Conservation (phyloP, 2,329 filamentous ascomycete species). For the Penicillium hesseltinei region DNA sequence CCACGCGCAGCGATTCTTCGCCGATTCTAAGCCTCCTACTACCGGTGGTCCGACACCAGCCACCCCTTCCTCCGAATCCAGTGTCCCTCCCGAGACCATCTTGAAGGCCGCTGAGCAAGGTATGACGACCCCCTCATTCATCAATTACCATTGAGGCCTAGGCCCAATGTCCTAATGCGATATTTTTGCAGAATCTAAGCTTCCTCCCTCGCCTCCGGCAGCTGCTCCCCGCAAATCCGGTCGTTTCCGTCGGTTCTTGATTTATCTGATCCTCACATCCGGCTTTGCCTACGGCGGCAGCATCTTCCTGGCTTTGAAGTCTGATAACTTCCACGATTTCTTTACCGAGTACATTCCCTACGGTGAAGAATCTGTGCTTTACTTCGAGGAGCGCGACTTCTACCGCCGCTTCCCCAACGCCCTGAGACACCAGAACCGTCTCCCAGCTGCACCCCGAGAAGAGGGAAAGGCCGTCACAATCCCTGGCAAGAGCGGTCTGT, state of each 20-base stretch:
- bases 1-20: slow-evolving; percentile 48
- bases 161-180: slow-evolving; percentile 31
- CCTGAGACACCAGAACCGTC: slow-evolving; percentile 47
- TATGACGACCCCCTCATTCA: slow-evolving; percentile 19
- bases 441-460: slow-evolving; percentile 39
- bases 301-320: slow-evolving; percentile 87
- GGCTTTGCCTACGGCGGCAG: slow-evolving; percentile 80
- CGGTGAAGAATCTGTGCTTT: slow-evolving; percentile 90
- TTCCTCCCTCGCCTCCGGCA: slow-evolving; percentile 41
- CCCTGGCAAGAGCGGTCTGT: slow-evolving; percentile 79
- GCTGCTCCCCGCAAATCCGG: slow-evolving; percentile 63
- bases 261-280: slow-evolving; percentile 73
- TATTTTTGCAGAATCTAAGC: slow-evolving; percentile 35
- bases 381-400: slow-evolving; percentile 94
- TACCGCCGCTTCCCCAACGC: slow-evolving; percentile 73
- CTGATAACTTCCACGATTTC: slow-evolving; percentile 98
- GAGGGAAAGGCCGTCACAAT: slow-evolving; percentile 74
- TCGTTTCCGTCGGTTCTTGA: slow-evolving; percentile 72
- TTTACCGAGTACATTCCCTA: slow-evolving; percentile 97
- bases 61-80: slow-evolving; percentile 46
- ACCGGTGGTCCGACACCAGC: slow-evolving; percentile 43
- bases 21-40: slow-evolving; percentile 46
- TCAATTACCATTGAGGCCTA: slow-evolving; percentile 5
- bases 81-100: slow-evolving; percentile 50
- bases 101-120: slow-evolving; percentile 43